Evolutionary conservation across 2,329 filamentous ascomycete genomes (phyloP).

Genomic region (Paramyrothecium roridum): DNA sequence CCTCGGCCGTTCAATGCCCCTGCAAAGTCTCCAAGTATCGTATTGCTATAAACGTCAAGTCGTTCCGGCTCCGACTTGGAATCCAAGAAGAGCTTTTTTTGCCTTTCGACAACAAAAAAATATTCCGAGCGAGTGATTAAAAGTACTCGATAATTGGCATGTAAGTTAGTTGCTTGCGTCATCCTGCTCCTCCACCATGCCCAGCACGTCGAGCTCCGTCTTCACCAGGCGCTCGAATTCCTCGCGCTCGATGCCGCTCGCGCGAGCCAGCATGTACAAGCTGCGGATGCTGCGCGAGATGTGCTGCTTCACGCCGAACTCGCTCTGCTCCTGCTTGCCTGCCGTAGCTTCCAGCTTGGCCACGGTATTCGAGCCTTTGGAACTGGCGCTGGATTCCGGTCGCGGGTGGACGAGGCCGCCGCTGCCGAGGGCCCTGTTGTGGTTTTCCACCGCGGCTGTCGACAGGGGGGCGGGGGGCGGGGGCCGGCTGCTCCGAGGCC

Average conservation of each 20-base stretch:
- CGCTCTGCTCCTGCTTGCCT: constrained; percentile 57
- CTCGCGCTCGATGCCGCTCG: constrained; percentile 68
- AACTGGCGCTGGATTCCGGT: constrained; percentile 55
- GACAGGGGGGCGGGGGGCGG: constrained; percentile 12
- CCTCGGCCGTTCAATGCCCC: too few species aligned
- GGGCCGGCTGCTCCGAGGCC: constrained; percentile 13
- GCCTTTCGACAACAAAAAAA: too few species aligned
- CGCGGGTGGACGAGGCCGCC: constrained; percentile 54
- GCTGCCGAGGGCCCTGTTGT: constrained; percentile 36
- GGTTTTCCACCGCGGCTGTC: constrained; percentile 19
- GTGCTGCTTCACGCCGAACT: constrained; percentile 76
- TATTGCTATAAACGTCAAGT: too few species aligned
- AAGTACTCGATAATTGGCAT: neutral
- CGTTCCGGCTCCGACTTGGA: too few species aligned
- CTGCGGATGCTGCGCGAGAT: constrained; percentile 75
- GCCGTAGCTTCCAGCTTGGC: constrained; percentile 59
- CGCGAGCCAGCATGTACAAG: constrained; percentile 66
- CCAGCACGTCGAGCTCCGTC: constrained; percentile 68
- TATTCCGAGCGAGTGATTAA: too few species aligned
- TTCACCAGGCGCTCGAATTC: constrained; percentile 73
- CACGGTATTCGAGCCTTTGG: constrained; percentile 54
- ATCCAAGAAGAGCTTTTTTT: too few species aligned
- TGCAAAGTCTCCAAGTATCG: too few species aligned
- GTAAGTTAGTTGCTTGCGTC: constrained; percentile 8
- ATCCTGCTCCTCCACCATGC: constrained; percentile 61